Evolutionary conservation across 805 yeast genomes (phyloP).

Genomic region (Saccharomycopsis fodiens): DNA sequence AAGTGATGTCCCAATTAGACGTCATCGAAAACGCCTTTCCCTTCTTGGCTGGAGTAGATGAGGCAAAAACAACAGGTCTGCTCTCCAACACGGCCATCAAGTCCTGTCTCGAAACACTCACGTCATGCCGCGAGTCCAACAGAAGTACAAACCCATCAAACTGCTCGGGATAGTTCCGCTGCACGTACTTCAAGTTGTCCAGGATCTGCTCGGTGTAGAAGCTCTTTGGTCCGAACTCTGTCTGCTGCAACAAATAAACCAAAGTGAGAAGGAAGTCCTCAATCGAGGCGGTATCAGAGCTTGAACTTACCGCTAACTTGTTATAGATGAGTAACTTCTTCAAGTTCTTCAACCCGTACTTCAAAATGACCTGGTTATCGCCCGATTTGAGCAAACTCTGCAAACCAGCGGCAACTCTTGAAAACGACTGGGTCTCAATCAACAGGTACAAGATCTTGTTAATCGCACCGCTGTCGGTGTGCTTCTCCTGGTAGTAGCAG

Average conservation of each 20-base stretch:
- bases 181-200: constrained; percentile 3
- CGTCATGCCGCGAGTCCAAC: neutral
- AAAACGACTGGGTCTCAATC: constrained; percentile 12
- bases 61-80: neutral
- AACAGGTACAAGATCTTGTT: constrained; percentile 3
- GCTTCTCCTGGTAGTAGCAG: constrained; percentile 2
- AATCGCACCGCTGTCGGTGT: neutral
- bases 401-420: constrained; percentile 7
- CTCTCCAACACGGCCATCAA: neutral
- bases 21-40: neutral
- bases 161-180: neutral
- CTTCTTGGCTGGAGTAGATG: neutral
- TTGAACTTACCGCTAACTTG: neutral
- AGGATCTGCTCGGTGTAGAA: neutral
- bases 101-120: neutral
- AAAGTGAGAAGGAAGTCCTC: constrained; percentile 7
- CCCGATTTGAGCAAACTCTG: constrained; percentile 1
- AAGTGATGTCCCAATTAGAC: constrained; percentile 10
- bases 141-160: constrained; percentile 8
- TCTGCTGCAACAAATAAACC: constrained; percentile 12
- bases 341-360: constrained; percentile 3
- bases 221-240: neutral
- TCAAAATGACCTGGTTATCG: neutral
- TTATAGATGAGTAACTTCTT: neutral
- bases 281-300: constrained; percentile 1